These are phyloP conservation scores for Xylaria polymorpha DNA, from an alignment of 2,329 filamentous ascomycete species.

Conservation along the genomic window DNA sequence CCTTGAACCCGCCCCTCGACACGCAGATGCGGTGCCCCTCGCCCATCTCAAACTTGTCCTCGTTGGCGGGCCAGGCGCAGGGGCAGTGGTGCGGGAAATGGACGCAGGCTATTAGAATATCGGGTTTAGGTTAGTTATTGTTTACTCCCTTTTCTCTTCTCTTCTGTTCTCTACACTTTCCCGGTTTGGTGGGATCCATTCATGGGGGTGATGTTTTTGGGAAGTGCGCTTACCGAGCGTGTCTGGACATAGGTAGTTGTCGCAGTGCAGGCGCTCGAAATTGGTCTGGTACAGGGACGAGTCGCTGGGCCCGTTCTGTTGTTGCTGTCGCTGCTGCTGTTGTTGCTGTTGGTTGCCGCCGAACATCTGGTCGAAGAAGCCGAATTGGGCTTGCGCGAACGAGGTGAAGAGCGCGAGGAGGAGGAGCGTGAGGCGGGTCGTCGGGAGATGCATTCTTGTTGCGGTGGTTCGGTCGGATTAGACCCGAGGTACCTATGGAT, in stretches of 20 bases:
- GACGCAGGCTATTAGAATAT: conserved; percentile 75
- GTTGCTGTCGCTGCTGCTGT: conserved; percentile 68
- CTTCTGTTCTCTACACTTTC: neutral
- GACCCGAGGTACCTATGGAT: too few species aligned
- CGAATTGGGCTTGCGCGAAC: conserved; percentile 79
- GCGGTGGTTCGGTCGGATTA: too few species aligned
- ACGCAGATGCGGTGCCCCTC: conserved; percentile 80
- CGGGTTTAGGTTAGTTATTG: conserved; percentile 12
- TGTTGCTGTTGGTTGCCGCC: conserved; percentile 65
- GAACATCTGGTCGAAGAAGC: conserved; percentile 99
- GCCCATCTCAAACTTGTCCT: conserved; percentile 81
- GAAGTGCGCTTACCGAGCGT: conserved; percentile 68
- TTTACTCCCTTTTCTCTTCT: neutral
- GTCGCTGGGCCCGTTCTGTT: conserved; percentile 87
- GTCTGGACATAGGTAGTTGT: conserved; percentile 93
- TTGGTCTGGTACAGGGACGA: conserved; percentile 73
- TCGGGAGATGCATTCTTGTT: conserved; percentile 49
- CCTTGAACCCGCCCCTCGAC: conserved; percentile 79
- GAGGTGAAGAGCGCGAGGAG: conserved; percentile 68
- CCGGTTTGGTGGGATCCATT: neutral
- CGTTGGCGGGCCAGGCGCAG: conserved; percentile 80
- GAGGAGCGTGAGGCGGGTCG: conserved; percentile 51
- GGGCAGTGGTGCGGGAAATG: conserved; percentile 98
- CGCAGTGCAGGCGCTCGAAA: conserved; percentile 76
- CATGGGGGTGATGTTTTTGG: neutral